Conservation (phyloP, 2,329 filamentous ascomycete species). For the Fusarium hainanense region DNA sequence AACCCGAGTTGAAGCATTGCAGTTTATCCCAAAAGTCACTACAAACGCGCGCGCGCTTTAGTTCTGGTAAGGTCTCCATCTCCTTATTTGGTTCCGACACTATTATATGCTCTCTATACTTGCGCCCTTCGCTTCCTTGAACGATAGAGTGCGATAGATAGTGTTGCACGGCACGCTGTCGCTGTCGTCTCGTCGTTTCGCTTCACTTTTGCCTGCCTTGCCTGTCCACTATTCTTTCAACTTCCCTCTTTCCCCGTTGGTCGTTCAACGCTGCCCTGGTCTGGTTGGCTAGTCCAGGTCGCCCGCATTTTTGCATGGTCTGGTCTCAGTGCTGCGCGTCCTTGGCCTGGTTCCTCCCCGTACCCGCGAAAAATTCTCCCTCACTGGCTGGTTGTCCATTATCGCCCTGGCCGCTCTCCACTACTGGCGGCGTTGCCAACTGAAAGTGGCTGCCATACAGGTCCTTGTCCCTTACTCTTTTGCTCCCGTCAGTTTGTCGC, state of each 20-base stretch:
- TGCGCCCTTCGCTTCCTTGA: slow-evolving; percentile 4
- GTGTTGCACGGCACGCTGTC: slow-evolving; percentile 31
- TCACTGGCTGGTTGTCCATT: slow-evolving; percentile 36
- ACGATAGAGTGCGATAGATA: slow-evolving; percentile 33
- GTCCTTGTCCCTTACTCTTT: slow-evolving; percentile 25
- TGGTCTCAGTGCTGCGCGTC: slow-evolving; percentile 46
- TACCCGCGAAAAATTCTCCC: slow-evolving; percentile 50
- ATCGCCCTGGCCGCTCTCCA: slow-evolving; percentile 30
- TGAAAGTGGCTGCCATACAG: slow-evolving; percentile 31
- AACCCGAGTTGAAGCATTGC: slow-evolving; percentile 45
- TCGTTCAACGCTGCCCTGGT: slow-evolving; percentile 9
- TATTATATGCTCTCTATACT: slow-evolving; percentile 16
- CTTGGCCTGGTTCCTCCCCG: slow-evolving; percentile 25
- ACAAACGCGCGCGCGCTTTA: slow-evolving; percentile 45
- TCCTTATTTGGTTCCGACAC: slow-evolving; percentile 30
- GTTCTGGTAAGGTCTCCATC: slow-evolving; percentile 48
- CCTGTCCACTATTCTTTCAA: slow-evolving; percentile 34
- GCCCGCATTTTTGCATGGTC: slow-evolving; percentile 24
- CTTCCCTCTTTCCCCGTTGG: slow-evolving; percentile 21
- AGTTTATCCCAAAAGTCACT: slow-evolving; percentile 43
- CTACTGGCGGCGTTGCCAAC: slow-evolving; percentile 31
- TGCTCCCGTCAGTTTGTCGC: slow-evolving; percentile 16
- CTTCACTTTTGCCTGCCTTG: slow-evolving; percentile 34
- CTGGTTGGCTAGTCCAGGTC: slow-evolving; percentile 30
- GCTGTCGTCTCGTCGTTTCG: slow-evolving; percentile 33